Evolutionary conservation across 2,329 filamentous ascomycete species (phyloP).

Genomic region (Ustulina deusta): DNA sequence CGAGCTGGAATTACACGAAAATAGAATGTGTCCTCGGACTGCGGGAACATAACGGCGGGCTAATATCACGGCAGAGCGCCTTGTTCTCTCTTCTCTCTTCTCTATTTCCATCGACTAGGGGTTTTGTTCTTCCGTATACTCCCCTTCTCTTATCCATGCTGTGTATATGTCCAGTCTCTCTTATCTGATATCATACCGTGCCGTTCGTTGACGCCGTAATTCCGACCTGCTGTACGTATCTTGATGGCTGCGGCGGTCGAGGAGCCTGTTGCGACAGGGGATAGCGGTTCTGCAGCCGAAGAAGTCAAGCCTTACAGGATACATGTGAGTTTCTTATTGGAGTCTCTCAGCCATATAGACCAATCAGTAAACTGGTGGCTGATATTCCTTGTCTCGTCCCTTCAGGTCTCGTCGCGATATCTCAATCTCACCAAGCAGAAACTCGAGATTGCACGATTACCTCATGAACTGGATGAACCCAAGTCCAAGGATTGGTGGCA

Average conservation of each 20-base stretch:
- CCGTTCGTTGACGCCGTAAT: neutral
- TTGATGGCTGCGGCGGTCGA: slow-evolving; percentile 47
- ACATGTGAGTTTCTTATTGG: slow-evolving; percentile 60
- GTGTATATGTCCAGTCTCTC: neutral
- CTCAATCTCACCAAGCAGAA: slow-evolving; percentile 75
- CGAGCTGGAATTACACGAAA: slow-evolving; percentile 45
- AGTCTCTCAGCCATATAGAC: neutral
- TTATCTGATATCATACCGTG: slow-evolving; percentile 21
- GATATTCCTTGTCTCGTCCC: slow-evolving; percentile 36
- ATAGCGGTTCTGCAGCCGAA: slow-evolving; percentile 51
- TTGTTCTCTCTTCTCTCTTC: slow-evolving; percentile 16
- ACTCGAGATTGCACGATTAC: slow-evolving; percentile 73
- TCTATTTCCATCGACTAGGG: slow-evolving; percentile 1
- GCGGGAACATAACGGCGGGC: slow-evolving; percentile 25
- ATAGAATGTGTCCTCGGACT: slow-evolving; percentile 19
- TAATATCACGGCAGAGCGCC: slow-evolving; percentile 12
- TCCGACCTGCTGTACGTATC: slow-evolving; percentile 9
- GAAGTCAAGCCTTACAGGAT: slow-evolving; percentile 68
- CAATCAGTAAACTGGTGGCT: slow-evolving; percentile 44
- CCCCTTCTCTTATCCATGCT: slow-evolving; percentile 9
- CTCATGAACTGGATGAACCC: slow-evolving; percentile 66
- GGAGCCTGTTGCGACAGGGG: slow-evolving; percentile 45
- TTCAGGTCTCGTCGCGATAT: slow-evolving; percentile 74
- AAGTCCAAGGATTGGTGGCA: slow-evolving; percentile 67
- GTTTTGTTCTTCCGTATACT: slow-evolving; percentile 4